phyloP scores from a whole-genome alignment of 306 rosid species.

The Cucurbita moschata region DNA sequence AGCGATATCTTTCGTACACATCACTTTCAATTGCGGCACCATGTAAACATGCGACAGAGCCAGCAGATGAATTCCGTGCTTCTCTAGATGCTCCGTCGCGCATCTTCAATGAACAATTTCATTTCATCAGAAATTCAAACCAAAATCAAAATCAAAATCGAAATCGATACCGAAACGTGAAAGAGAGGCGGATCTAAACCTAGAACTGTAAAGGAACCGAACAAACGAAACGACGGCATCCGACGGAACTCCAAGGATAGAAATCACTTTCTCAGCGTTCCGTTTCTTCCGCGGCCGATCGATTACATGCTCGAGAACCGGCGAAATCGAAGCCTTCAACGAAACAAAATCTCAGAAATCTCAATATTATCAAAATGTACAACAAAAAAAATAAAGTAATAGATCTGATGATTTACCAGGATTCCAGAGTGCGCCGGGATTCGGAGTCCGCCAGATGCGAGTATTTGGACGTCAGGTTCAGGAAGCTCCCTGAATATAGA shows the following conservation, averaged over 20 bases:
- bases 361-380: neutral
- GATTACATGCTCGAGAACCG: conserved; percentile 56
- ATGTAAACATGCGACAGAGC: conserved; percentile 74
- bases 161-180: neutral
- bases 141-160: neutral
- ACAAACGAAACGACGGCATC: conserved; percentile 59
- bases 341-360: neutral
- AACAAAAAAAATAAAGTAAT: neutral
- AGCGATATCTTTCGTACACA: conserved; percentile 38
- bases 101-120: conserved; percentile 21
- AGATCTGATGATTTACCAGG: conserved; percentile 25
- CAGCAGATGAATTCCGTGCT: conserved; percentile 62
- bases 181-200: conserved; percentile 18
- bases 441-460: conserved; percentile 50
- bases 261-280: conserved; percentile 41
- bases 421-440: conserved; percentile 62
- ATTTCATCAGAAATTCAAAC: neutral
- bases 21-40: conserved; percentile 68
- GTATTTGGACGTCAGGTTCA: conserved; percentile 55
- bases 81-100: conserved; percentile 47
- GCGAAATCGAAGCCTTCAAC: conserved; percentile 50
- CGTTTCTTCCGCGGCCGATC: conserved; percentile 55
- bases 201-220: conserved; percentile 50
- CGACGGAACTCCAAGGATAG: conserved; percentile 70
- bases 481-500: conserved; percentile 20